Evolutionary conservation across 306 rosid species (phyloP), one percentile per base, ranked within the genome.

Genomic region (Medicago lupulina): DNA sequence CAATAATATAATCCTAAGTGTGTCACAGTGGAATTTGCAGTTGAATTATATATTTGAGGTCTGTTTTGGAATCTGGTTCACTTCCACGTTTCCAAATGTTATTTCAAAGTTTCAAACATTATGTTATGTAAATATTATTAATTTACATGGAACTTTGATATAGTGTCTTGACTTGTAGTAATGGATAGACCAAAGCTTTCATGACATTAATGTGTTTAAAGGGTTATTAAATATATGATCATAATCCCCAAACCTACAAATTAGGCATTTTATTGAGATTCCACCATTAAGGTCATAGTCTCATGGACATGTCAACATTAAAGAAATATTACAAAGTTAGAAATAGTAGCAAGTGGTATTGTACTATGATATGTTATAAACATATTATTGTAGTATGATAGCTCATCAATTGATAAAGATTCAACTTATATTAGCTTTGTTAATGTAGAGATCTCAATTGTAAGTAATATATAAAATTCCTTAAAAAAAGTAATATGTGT

Each of bases 61-160:
- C 12, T 49, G 85, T 85, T 80, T 93, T 82, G 98, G 89, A 87
- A 87, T 73, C 90, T 79, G 90, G 84, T 76, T 86, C 88, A 41
- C 76, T 83, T 80, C 84, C 88, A 81, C 89, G 84, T 86, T 88
- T 91, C 89, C 91, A 88, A 87, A 82, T 70, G 18, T 70, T 67
- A 81, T 62, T 88, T 92, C 86, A 81, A 85, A 89, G 81, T 82
- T 85, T 79, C 84, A 75, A 74, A 79, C 82, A 67, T 68, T 40
- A 65, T 3, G n/a, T n/a, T 5, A 15, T 17, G 23, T 75, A 47
- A 39, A 77, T 76, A 74, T 74, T 68, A 82, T 61, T 67, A 2
- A 34, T 0, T 82, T 71, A 46, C 87, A 73, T 84, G 86, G 86
- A 90, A 85, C 78, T 83, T 80, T 86, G 74, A 60, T 67, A 44